A percentile compares a stretch with the other conserved stretches of the same genome.
Evolutionary conservation across 768 basidiomycete genomes (phyloP).

Genomic region (Russula sp.): DNA sequence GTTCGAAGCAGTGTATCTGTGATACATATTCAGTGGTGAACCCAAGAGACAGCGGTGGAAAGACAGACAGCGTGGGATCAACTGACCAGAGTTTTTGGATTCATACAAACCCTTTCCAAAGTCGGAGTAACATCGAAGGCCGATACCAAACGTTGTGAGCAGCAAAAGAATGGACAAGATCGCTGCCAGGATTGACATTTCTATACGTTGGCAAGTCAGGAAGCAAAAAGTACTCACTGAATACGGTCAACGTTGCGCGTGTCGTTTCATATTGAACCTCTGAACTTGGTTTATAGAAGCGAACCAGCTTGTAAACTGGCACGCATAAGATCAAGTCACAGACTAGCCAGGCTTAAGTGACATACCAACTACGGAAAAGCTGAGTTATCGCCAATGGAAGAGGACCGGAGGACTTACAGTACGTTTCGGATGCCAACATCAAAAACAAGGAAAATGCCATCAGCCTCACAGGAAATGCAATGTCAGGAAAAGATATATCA

Average conservation of each 20-base stretch:
- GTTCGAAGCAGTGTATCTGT: slow-evolving; percentile 15
- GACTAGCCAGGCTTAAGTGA: not conserved
- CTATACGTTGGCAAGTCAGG: not conserved
- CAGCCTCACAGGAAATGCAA: slow-evolving; percentile 37
- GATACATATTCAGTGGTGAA: not conserved
- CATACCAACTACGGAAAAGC: slow-evolving; percentile 9
- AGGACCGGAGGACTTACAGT: slow-evolving; percentile 46
- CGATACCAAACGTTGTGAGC: slow-evolving; percentile 66
- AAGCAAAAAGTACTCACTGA: slow-evolving; percentile 47
- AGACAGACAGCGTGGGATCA: slow-evolving; percentile 23
- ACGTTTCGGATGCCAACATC: slow-evolving; percentile 71
- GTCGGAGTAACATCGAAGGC: slow-evolving; percentile 72
- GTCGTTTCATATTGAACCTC: slow-evolving; percentile 55
- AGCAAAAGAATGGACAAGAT: slow-evolving; percentile 70
- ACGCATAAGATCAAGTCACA: not conserved
- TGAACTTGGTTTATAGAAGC: slow-evolving; percentile 65
- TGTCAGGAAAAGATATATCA: slow-evolving; percentile 6
- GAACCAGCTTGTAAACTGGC: slow-evolving; percentile 76
- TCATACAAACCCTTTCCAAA: slow-evolving; percentile 72
- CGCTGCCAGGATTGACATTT: slow-evolving; percentile 36
- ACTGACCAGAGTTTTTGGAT: slow-evolving; percentile 72
- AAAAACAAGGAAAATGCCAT: slow-evolving; percentile 65
- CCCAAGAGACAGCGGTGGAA: not conserved
- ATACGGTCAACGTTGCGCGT: slow-evolving; percentile 69
- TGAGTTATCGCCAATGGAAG: not conserved